Evolutionary conservation across 148 eudicot genomes (phyloP).

Genomic region (Rhododendron vialii): DNA sequence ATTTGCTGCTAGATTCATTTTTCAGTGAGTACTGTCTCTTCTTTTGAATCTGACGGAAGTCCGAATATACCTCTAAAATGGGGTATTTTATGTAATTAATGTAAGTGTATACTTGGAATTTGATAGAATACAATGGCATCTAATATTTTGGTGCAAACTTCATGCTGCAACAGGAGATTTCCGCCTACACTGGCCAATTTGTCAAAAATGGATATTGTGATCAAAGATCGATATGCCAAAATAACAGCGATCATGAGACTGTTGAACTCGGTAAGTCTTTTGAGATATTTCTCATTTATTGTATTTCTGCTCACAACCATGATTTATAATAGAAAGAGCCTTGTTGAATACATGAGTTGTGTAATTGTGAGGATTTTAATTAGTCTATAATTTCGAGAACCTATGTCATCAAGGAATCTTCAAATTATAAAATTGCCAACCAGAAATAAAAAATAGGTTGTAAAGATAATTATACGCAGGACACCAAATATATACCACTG

Average conservation of each 20-base stretch:
- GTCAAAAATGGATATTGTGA: conserved; percentile 57
- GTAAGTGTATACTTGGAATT: not conserved
- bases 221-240: conserved; percentile 72
- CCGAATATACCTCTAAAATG: not conserved
- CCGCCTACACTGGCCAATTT: conserved; percentile 62
- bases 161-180: conserved; percentile 55
- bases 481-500: not conserved
- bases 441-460: not conserved
- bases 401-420: not conserved
- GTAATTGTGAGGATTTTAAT: not conserved
- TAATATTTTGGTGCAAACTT: conserved; percentile 18
- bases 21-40: conserved; percentile 49
- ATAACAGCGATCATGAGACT: conserved; percentile 55
- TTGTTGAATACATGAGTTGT: not conserved
- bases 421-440: not conserved
- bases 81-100: not conserved
- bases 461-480: not conserved
- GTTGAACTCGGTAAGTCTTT: conserved; percentile 60
- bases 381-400: not conserved
- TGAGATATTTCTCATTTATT: not conserved
- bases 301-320: not conserved
- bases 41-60: not conserved
- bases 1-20: conserved; percentile 43
- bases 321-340: not conserved
- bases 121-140: conserved; percentile 7